Percentiles rank a stretch among this genome's conserved stretches.
These are phyloP conservation scores for Aspergillus caelatus DNA, from an alignment of 2,329 filamentous ascomycete species.

Conservation along the genomic window DNA sequence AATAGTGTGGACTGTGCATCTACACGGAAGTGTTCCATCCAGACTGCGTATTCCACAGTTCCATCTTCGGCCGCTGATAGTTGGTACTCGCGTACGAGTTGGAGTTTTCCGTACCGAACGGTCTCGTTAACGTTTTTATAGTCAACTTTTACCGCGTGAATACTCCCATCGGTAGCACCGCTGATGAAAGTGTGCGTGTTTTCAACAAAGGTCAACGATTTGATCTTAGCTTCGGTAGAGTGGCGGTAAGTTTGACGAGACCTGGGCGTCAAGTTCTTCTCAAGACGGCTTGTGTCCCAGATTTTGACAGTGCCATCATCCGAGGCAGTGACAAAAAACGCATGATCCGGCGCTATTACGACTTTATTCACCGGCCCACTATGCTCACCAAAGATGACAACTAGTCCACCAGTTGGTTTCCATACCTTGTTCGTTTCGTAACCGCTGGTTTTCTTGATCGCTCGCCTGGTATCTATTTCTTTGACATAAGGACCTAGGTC, in stretches of 20 bases:
- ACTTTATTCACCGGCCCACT: conserved; percentile 79
- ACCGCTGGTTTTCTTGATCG: conserved; percentile 58
- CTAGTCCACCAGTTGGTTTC: conserved; percentile 80
- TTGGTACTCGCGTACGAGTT: conserved; percentile 76
- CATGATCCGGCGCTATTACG: conserved; percentile 81
- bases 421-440: conserved; percentile 66
- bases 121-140: conserved; percentile 61
- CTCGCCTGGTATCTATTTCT: conserved; percentile 59
- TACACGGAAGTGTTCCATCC: conserved; percentile 88
- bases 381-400: conserved; percentile 89
- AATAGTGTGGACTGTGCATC: conserved; percentile 82
- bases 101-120: conserved; percentile 75
- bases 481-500: conserved; percentile 80
- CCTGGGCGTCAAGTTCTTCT: conserved; percentile 86
- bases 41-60: conserved; percentile 74
- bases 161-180: conserved; percentile 84
- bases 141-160: conserved; percentile 86
- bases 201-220: conserved; percentile 86
- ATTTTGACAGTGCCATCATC: conserved; percentile 89
- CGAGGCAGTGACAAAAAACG: conserved; percentile 91
- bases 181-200: conserved; percentile 92
- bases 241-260: conserved; percentile 86
- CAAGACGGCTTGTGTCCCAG: conserved; percentile 88
- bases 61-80: conserved; percentile 50
- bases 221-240: conserved; percentile 69